These are phyloP conservation scores for Halophytophthora batemanensis DNA, from an alignment of 352 stramenopile genomes.

Conservation along the genomic window DNA sequence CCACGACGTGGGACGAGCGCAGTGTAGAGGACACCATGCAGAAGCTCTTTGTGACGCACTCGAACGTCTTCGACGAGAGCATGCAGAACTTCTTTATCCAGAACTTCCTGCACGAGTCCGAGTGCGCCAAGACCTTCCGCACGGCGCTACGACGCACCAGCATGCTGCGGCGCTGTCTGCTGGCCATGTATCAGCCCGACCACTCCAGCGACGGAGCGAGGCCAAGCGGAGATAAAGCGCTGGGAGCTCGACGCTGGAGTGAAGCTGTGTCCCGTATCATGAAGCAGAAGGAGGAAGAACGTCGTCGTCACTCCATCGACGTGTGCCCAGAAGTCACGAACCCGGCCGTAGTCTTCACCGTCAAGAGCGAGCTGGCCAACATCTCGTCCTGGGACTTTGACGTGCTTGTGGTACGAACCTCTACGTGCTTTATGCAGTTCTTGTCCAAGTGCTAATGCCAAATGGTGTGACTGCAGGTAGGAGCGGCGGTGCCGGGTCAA, in stretches of 20 bases:
- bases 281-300: conserved; percentile 38
- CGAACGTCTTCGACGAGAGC: conserved; percentile 81
- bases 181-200: conserved; percentile 65
- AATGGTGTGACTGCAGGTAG: no score
- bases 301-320: conserved; percentile 36
- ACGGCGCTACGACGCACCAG: conserved; percentile 67
- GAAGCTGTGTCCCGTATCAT: conserved; percentile 28
- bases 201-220: conserved; percentile 11
- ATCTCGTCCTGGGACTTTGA: conserved; percentile 71
- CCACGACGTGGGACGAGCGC: conserved; percentile 37
- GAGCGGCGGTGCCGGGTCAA: conserved; percentile 49
- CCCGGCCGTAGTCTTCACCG: conserved; percentile 32
- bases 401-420: conserved; percentile 46
- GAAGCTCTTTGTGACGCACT: conserved; percentile 70
- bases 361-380: conserved; percentile 53
- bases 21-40: conserved; percentile 63
- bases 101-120: conserved; percentile 80
- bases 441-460: conserved; percentile 3
- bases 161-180: conserved; percentile 64
- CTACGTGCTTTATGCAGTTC: conserved; percentile 3
- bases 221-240: conserved; percentile 24
- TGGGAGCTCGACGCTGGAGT: conserved; percentile 34
- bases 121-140: conserved; percentile 67
- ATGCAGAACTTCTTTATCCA: conserved; percentile 87
- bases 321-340: conserved; percentile 58